These are phyloP conservation scores for Eucalyptus grandis DNA, from an alignment of 345 rosid species.

Conservation along the genomic window DNA sequence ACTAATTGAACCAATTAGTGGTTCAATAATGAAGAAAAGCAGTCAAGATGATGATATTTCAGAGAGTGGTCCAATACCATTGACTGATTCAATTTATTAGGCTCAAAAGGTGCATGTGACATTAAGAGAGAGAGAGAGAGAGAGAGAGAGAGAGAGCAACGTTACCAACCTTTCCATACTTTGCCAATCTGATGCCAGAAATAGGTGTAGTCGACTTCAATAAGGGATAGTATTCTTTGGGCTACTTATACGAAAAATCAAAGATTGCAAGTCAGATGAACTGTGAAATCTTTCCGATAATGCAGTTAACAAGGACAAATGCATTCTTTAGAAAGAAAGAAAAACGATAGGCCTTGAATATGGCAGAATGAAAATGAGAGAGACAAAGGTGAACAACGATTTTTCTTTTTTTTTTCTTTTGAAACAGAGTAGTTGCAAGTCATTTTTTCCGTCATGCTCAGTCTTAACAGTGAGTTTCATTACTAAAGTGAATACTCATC, in stretches of 20 bases:
- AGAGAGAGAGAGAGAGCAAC: background rate
- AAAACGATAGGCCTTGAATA: background rate
- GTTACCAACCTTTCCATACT: constrained; percentile 43
- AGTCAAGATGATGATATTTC: background rate
- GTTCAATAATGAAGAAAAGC: background rate
- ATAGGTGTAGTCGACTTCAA: constrained; percentile 13
- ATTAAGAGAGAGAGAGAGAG: background rate
- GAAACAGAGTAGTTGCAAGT: background rate
- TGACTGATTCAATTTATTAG: background rate
- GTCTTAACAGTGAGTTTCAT: background rate
- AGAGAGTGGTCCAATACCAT: background rate
- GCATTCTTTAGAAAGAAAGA: background rate
- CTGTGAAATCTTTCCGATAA: background rate
- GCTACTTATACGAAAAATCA: constrained; percentile 7
- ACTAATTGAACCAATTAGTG: constrained; percentile 28
- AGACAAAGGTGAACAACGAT: background rate
- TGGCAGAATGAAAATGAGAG: background rate
- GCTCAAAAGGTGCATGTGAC: background rate
- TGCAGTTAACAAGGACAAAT: background rate
- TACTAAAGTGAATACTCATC: background rate
- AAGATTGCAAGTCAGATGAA: background rate
- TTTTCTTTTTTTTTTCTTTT: background rate
- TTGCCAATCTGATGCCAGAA: constrained; percentile 37
- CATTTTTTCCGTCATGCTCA: background rate
- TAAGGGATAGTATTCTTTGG: constrained; percentile 30